These are phyloP conservation scores for Pythium phragmitis DNA, from an alignment of 352 stramenopile species.

Conservation along the genomic window DNA sequence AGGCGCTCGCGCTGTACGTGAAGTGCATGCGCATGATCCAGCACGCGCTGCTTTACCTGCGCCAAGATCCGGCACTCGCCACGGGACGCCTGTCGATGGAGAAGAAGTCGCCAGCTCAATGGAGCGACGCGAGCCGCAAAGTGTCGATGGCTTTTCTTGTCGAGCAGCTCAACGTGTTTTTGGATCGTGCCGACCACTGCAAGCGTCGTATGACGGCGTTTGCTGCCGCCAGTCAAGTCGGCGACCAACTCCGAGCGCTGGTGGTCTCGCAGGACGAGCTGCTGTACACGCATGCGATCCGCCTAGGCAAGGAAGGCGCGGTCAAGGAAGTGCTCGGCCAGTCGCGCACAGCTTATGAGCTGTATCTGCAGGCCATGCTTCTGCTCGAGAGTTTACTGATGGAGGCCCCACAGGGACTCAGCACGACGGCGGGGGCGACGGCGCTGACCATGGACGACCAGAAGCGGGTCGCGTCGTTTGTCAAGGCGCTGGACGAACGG, in stretches of 20 bases:
- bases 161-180: conserved; percentile 58
- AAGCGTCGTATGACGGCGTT: conserved; percentile 46
- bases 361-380: conserved; percentile 60
- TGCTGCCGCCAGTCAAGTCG: conserved; percentile 16
- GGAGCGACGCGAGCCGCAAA: conserved; percentile 55
- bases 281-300: conserved; percentile 61
- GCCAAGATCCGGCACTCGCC: conserved; percentile 40
- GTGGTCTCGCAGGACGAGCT: conserved; percentile 59
- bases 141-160: conserved; percentile 59
- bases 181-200: conserved; percentile 66
- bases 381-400: conserved; percentile 63
- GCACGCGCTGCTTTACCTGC: conserved; percentile 57
- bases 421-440: not conserved
- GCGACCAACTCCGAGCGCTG: conserved; percentile 23
- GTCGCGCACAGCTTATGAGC: conserved; percentile 46
- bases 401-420: conserved; percentile 30
- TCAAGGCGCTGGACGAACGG: conserved; percentile 49
- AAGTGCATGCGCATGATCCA: conserved; percentile 70
- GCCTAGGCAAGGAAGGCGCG: conserved; percentile 57
- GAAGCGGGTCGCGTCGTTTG: conserved; percentile 48
- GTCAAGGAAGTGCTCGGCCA: conserved; percentile 74
- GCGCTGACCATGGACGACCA: conserved; percentile 48
- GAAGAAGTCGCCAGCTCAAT: conserved; percentile 21
- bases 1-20: conserved; percentile 65
- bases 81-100: conserved; percentile 20